A percentile compares a stretch with the other conserved stretches of the same genome.
phyloP scores from a whole-genome alignment of 2,329 filamentous ascomycete species.

The Penicillium capsulatum region DNA sequence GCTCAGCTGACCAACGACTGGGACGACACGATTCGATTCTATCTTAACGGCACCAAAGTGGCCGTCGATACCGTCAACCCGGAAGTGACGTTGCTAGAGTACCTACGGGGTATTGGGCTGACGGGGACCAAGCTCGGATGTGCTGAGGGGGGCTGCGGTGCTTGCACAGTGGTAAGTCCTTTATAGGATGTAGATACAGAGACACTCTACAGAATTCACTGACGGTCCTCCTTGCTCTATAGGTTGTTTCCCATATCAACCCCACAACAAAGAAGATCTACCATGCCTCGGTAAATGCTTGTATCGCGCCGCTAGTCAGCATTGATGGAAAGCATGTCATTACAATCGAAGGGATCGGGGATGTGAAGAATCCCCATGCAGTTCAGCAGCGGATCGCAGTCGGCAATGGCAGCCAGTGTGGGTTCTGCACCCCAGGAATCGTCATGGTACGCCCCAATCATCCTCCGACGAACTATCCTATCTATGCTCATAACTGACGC shows the following conservation, averaged over 20 bases:
- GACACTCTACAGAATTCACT: constrained; percentile 1
- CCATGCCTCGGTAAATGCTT: constrained; percentile 95
- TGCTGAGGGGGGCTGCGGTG: constrained; percentile 92
- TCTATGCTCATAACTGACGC: constrained; percentile 7
- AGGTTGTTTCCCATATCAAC: constrained; percentile 85
- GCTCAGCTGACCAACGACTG: constrained; percentile 67
- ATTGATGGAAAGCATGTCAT: constrained; percentile 98
- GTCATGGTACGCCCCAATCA: constrained; percentile 62
- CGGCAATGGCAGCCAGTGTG: constrained; percentile 87
- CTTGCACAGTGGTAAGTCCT: constrained; percentile 72
- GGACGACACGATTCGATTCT: constrained; percentile 86
- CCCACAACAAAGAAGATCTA: constrained; percentile 90
- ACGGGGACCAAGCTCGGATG: constrained; percentile 97
- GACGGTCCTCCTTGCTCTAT: constrained; percentile 7
- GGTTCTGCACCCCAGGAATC: constrained; percentile 96
- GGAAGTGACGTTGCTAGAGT: constrained; percentile 87
- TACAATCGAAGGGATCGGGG: constrained; percentile 93
- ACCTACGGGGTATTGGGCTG: constrained; percentile 83
- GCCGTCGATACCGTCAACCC: constrained; percentile 83
- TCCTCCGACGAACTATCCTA: background rate
- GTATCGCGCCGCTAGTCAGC: constrained; percentile 84
- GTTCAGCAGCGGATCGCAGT: constrained; percentile 87
- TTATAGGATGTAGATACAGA: background rate
- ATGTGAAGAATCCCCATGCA: constrained; percentile 79
- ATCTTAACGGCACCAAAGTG: constrained; percentile 88